phyloP scores from a whole-genome alignment of 768 basidiomycete species.

The Pleurotus citrinopileatus region DNA sequence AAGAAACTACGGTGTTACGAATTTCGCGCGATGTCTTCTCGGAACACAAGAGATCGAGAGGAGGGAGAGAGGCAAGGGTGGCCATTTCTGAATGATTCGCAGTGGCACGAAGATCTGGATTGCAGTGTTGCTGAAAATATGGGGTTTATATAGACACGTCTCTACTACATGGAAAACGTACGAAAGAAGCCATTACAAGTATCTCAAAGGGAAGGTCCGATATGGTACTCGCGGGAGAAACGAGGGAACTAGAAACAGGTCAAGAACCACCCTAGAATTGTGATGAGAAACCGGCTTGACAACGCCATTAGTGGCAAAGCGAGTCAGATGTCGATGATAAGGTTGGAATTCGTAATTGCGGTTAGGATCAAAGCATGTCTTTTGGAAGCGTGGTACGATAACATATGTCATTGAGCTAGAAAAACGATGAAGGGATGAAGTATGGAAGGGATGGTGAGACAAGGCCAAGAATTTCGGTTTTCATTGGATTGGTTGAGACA shows the following conservation, averaged over 20 bases:
- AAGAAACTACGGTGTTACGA: conserved; percentile 20
- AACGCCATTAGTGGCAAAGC: neutral
- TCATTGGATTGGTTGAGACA: too few relatives aligned
- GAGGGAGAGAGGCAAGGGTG: conserved; percentile 10
- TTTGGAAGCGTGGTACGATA: neutral
- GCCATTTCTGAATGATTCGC: conserved; percentile 7
- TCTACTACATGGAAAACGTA: neutral
- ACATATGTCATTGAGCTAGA: neutral
- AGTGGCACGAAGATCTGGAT: neutral
- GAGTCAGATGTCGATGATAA: neutral
- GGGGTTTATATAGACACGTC: conserved; percentile 4
- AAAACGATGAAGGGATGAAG: conserved; percentile 1
- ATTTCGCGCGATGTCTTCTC: neutral
- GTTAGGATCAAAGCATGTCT: neutral
- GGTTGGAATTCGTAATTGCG: neutral
- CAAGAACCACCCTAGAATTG: conserved; percentile 1
- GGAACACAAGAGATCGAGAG: conserved; percentile 6
- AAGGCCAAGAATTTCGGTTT: neutral
- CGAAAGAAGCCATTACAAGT: neutral
- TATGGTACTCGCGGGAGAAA: neutral
- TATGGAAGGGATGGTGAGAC: neutral
- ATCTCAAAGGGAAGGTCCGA: conserved; percentile 5
- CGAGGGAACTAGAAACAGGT: neutral
- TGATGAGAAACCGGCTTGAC: neutral
- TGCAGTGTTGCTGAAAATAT: neutral